Evolutionary conservation across 306 rosid species (phyloP).

Genomic region (Bauhinia variegata): DNA sequence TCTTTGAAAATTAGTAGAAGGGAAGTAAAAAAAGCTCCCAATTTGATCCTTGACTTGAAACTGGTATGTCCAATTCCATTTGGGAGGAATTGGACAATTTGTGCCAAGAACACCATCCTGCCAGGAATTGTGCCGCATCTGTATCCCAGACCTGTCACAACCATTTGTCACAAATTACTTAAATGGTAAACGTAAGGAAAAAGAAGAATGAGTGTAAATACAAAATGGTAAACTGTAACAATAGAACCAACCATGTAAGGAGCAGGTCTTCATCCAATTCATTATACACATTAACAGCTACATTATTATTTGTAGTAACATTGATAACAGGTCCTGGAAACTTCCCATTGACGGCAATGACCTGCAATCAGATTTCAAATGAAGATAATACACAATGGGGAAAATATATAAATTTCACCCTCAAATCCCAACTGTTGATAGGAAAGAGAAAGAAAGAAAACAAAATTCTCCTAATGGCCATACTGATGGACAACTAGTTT

Average conservation of each 20-base stretch:
- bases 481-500: not conserved
- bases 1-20: slow-evolving; percentile 76
- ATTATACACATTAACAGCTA: slow-evolving; percentile 64
- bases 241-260: slow-evolving; percentile 67
- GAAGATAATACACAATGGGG: not conserved
- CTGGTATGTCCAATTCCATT: slow-evolving; percentile 88
- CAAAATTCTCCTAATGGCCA: slow-evolving; percentile 1
- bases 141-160: slow-evolving; percentile 76
- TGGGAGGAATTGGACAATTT: slow-evolving; percentile 87
- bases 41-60: slow-evolving; percentile 98
- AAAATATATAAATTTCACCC: not conserved
- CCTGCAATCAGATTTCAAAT: slow-evolving; percentile 52
- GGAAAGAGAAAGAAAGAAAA: not conserved
- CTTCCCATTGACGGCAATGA: slow-evolving; percentile 65
- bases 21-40: slow-evolving; percentile 91
- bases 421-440: not conserved
- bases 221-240: slow-evolving; percentile 8
- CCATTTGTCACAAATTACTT: slow-evolving; percentile 16
- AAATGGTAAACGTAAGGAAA: slow-evolving; percentile 6
- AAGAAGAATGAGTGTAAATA: not conserved
- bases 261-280: slow-evolving; percentile 76
- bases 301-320: slow-evolving; percentile 76
- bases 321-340: slow-evolving; percentile 83
- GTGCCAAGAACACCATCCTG: slow-evolving; percentile 90
- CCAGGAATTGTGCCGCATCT: slow-evolving; percentile 83